Conservation (phyloP, 2,329 filamentous ascomycete genomes). For the Aspergillus terreus region DNA sequence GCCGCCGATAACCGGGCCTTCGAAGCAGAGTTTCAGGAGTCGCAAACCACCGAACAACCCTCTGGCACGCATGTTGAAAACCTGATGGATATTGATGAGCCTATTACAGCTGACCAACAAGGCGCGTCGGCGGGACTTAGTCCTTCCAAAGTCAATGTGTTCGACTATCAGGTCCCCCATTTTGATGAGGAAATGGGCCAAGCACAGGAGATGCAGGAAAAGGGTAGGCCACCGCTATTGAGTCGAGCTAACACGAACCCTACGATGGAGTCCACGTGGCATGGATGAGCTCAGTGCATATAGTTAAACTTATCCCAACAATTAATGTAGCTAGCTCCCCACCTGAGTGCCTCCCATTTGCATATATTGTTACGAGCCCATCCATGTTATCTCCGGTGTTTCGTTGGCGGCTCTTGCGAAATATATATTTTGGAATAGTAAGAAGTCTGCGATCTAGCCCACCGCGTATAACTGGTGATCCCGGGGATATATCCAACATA, state of each 20-base stretch:
- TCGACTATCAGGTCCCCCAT: slow-evolving; percentile 36
- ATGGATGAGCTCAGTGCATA: too few species aligned
- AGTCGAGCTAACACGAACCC: slow-evolving; percentile 14
- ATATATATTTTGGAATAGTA: too few species aligned
- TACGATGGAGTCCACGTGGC: slow-evolving; percentile 1
- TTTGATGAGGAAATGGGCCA: slow-evolving; percentile 30
- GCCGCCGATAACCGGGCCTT: slow-evolving; percentile 47
- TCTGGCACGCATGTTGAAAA: not conserved
- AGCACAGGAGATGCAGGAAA: slow-evolving; percentile 41
- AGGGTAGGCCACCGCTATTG: slow-evolving; percentile 21
- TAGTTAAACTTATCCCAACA: too few species aligned
- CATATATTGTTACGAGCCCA: too few species aligned
- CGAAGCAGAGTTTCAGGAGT: slow-evolving; percentile 29
- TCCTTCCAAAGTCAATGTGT: slow-evolving; percentile 30
- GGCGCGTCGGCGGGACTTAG: slow-evolving; percentile 1
- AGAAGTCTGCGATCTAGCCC: too few species aligned
- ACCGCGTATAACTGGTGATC: too few species aligned
- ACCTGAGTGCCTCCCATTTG: too few species aligned
- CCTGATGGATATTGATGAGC: not conserved
- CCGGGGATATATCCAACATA: too few species aligned
- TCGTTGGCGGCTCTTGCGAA: too few species aligned
- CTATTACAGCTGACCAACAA: not conserved
- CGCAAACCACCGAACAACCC: slow-evolving; percentile 13
- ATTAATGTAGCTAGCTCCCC: too few species aligned
- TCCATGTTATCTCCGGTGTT: too few species aligned